Evolutionary conservation across 768 basidiomycete genomes (phyloP).

Genomic region (Rossbeevera mucosa): DNA sequence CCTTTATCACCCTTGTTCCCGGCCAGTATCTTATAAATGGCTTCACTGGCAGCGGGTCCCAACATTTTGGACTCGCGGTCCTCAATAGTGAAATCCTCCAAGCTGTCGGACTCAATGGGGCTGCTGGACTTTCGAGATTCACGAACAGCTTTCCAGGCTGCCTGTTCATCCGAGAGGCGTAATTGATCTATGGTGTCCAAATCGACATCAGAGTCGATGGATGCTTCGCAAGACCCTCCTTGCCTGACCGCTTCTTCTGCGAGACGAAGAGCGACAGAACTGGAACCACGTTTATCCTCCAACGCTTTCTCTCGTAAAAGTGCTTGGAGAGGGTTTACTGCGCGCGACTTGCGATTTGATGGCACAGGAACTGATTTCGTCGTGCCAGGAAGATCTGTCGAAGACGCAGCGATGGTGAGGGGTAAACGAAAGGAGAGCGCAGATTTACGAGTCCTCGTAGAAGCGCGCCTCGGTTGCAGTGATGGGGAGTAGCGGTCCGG

Average conservation of each 20-base stretch:
- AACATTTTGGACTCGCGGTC: conserved; percentile 29
- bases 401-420: conserved; percentile 6
- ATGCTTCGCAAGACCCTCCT: conserved; percentile 28
- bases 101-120: conserved; percentile 9
- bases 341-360: conserved; percentile 15
- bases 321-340: conserved; percentile 49
- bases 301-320: conserved; percentile 50
- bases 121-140: conserved; percentile 20
- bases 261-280: conserved; percentile 38
- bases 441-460: conserved; percentile 19
- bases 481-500: conserved; percentile 4
- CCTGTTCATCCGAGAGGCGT: conserved; percentile 34
- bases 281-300: conserved; percentile 31
- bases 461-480: conserved; percentile 9
- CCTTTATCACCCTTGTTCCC: conserved; percentile 34
- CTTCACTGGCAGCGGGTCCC: conserved; percentile 35
- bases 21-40: conserved; percentile 42
- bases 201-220: conserved; percentile 12
- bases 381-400: neutral
- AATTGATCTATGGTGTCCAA: conserved; percentile 14
- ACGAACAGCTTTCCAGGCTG: conserved; percentile 36
- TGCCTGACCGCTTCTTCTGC: conserved; percentile 42
- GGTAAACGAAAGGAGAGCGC: conserved; percentile 10
- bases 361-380: neutral
- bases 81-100: conserved; percentile 35